Conservation (phyloP, 768 basidiomycete genomes). For the Polyporus arcularius region DNA sequence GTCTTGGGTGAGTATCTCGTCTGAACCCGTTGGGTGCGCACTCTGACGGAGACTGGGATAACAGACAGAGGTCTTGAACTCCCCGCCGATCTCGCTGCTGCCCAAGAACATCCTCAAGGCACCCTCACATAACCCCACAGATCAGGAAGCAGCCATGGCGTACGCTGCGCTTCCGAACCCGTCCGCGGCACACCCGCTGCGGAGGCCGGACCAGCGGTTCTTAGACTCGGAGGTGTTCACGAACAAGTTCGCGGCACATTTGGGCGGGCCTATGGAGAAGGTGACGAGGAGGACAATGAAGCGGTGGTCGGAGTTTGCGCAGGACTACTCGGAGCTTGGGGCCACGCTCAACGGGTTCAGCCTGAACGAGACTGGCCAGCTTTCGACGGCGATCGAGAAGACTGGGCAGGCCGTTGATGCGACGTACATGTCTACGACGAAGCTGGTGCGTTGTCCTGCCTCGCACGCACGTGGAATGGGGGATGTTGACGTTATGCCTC, state of each 20-base stretch:
- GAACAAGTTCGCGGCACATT: slow-evolving; percentile 90
- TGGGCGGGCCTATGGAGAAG: slow-evolving; percentile 93
- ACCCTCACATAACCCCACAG: slow-evolving; percentile 92
- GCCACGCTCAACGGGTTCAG: slow-evolving; percentile 93
- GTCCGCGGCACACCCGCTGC: slow-evolving; percentile 84
- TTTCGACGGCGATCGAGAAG: slow-evolving; percentile 90
- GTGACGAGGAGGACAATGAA: slow-evolving; percentile 90
- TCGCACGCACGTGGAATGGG: neutral
- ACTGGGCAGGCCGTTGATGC: slow-evolving; percentile 96
- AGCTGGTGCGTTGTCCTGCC: slow-evolving; percentile 57
- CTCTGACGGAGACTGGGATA: neutral
- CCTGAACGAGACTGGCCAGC: slow-evolving; percentile 72
- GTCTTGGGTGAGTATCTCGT: slow-evolving; percentile 73
- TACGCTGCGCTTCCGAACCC: slow-evolving; percentile 90
- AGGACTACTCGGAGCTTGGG: slow-evolving; percentile 89
- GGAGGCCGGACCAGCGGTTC: slow-evolving; percentile 93
- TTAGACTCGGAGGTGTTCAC: slow-evolving; percentile 96
- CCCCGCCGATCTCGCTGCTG: slow-evolving; percentile 85
- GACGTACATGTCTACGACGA: slow-evolving; percentile 90
- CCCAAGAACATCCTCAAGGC: slow-evolving; percentile 97
- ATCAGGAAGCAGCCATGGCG: slow-evolving; percentile 66
- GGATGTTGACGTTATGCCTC: neutral
- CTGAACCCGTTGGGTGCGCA: neutral
- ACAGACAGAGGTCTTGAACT: slow-evolving; percentile 89
- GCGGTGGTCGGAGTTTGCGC: slow-evolving; percentile 89